phyloP scores from a whole-genome alignment of 305 asterid species.

The Solanum hybrid region DNA sequence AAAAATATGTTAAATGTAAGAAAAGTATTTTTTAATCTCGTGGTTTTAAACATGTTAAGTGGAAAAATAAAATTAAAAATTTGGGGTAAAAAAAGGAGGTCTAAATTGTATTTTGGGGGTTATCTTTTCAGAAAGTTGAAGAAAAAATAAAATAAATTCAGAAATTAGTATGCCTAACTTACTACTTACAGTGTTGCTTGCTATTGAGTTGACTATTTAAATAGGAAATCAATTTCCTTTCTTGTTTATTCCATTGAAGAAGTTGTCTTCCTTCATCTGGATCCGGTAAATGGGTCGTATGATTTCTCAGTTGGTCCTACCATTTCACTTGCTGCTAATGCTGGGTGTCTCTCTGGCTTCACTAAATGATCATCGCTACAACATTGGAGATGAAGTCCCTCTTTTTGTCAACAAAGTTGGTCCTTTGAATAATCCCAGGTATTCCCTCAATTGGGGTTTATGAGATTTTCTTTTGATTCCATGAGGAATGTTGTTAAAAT shows the following conservation, averaged over 20 bases:
- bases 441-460: not conserved
- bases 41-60: no score
- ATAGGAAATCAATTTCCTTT: not conserved
- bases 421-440: slow-evolving; percentile 90
- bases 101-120: not conserved
- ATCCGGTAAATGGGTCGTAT: not conserved
- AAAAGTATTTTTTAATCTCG: no score
- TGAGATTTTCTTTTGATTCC: not conserved
- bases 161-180: not conserved
- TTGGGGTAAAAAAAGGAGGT: not conserved
- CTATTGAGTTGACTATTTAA: not conserved
- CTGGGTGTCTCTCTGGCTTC: slow-evolving; percentile 2
- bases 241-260: not conserved
- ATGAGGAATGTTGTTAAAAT: not conserved
- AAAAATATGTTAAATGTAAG: no score
- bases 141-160: not conserved
- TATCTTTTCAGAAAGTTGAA: not conserved
- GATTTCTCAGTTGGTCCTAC: not conserved
- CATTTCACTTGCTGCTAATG: slow-evolving; percentile 1
- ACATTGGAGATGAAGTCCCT: slow-evolving; percentile 66
- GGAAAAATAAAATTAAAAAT: no score
- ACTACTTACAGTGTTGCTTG: not conserved
- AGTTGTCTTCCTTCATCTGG: not conserved
- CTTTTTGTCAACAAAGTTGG: slow-evolving; percentile 74
- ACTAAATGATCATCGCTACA: slow-evolving; percentile 31